These are phyloP conservation scores for Actinomucor elegans DNA, from an alignment of 371 early-diverging fungal species.

Conservation along the genomic window DNA sequence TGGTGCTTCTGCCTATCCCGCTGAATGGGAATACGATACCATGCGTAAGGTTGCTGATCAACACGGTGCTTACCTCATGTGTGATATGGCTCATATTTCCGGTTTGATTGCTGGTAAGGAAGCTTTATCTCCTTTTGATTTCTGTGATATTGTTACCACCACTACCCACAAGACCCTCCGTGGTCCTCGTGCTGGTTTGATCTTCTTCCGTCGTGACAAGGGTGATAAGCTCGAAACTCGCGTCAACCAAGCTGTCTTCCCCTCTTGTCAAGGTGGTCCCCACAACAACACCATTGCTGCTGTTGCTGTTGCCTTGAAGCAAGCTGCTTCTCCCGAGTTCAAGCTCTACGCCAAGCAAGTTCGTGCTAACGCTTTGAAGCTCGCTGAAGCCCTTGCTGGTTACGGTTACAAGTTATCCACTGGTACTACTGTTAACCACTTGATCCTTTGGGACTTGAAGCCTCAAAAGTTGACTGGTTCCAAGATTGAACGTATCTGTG, in stretches of 20 bases:
- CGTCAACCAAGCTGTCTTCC: conserved; percentile 99
- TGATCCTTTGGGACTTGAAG: conserved; percentile 85
- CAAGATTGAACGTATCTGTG: conserved; percentile 91
- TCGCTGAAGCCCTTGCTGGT: conserved; percentile 75
- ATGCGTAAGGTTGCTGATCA: conserved; percentile 92
- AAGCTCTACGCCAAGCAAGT: conserved; percentile 92
- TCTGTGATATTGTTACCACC: conserved; percentile 99
- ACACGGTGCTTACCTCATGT: conserved; percentile 94
- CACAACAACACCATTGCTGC: conserved; percentile 99
- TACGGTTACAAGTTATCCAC: conserved; percentile 86
- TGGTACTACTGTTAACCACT: conserved; percentile 95
- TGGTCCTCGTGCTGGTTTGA: conserved; percentile 98
- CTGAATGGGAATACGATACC: conserved; percentile 97
- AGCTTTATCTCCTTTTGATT: conserved; percentile 91
- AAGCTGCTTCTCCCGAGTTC: conserved; percentile 82
- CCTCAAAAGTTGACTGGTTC: conserved; percentile 90
- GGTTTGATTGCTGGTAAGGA: conserved; percentile 93
- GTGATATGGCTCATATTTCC: conserved; percentile 98
- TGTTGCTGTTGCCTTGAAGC: conserved; percentile 95
- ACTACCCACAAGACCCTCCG: conserved; percentile 99
- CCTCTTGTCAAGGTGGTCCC: conserved; percentile 98
- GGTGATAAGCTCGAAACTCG: conserved; percentile 87
- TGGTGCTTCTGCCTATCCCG: conserved; percentile 97
- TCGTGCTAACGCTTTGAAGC: conserved; percentile 83
- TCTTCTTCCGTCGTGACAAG: conserved; percentile 94